Base-by-base conservation (phyloP, 441 rosid species). In the Gossypium trilobum region DNA sequence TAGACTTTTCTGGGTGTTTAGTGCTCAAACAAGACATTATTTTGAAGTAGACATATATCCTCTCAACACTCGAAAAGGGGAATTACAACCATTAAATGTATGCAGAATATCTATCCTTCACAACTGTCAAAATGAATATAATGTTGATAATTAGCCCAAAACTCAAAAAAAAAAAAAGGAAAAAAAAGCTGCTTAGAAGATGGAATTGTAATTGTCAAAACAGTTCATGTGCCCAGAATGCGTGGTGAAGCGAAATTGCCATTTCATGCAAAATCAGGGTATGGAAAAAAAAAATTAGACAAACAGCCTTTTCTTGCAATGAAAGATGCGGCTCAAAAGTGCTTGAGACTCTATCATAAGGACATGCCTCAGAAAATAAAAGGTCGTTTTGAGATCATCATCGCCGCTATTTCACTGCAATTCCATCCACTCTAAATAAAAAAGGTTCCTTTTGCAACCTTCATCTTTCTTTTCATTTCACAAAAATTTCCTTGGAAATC, bases 291-390 rank as follows among this genome's bases (percentile, higher is more conserved):
- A 56, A 23, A 22, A 5, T 5, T 33, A 5, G 39, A 33, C 6
- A 33, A 23, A 23, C 17, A 58, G 16, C 27, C 1, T 4, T 29
- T 9, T 17, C 2, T 11, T 62, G 20, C 1, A 54, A 5, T 4
- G 3, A 1, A 54, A 11, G 44, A 57, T 13, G 75, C 23, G 61
- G 80, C 78, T 74, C 78, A 74, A 65, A 74, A 78, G 73, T 64
- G 72, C 74, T 73, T 78, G 80, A 78, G 46, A 70, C 0, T 7
- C 39, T 7, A 48, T 74, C 80, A 78, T 1, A 48, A 14, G 23
- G 8, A 57, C 14, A 20, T 22, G 63, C 72, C 77, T 74, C 78
- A 74, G 66, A 33, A 74, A 70, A 78, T 78, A 78, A 74, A 74
- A 64, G 75, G 81, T 74, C 75, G 13, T 39, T 56, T 46, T 13